Evolutionary conservation across 2,329 filamentous ascomycete genomes (phyloP).

Genomic region (Calonectria honghensis): DNA sequence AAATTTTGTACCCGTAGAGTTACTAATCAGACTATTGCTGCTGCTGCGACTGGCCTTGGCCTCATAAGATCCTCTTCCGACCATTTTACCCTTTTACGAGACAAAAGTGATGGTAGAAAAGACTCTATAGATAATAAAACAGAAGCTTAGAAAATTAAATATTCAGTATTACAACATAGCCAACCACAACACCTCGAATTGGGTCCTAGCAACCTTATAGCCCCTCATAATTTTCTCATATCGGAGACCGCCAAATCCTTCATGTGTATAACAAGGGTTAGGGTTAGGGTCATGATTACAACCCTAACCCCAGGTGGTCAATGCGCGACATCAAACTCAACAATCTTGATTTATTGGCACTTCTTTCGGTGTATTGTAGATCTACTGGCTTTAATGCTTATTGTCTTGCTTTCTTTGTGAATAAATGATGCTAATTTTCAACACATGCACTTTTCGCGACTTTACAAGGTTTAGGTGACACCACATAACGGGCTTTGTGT

Average conservation of each 20-base stretch:
- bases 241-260: not conserved
- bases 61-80: conserved; percentile 53
- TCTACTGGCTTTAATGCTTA: rapidly evolving
- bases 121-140: conserved; percentile 47
- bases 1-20: too few relatives aligned
- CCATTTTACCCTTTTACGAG: conserved; percentile 41
- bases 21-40: conserved; percentile 48
- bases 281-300: not conserved
- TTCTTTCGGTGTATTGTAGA: not conserved
- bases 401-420: not conserved
- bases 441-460: not conserved
- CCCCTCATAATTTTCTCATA: not conserved
- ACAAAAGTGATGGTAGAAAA: conserved; percentile 52
- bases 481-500: too few relatives aligned
- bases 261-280: not conserved
- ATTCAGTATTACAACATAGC: conserved; percentile 41
- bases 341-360: not conserved
- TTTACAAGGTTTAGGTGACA: too few relatives aligned
- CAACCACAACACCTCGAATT: not conserved
- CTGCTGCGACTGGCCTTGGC: conserved; percentile 53
- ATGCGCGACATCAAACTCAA: not conserved
- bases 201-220: not conserved
- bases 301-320: not conserved
- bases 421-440: too few relatives aligned
- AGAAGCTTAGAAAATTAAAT: conserved; percentile 47